These are phyloP conservation scores for Coemansia sp. DNA, from an alignment of 192 early-diverging fungal species.

Conservation along the genomic window DNA sequence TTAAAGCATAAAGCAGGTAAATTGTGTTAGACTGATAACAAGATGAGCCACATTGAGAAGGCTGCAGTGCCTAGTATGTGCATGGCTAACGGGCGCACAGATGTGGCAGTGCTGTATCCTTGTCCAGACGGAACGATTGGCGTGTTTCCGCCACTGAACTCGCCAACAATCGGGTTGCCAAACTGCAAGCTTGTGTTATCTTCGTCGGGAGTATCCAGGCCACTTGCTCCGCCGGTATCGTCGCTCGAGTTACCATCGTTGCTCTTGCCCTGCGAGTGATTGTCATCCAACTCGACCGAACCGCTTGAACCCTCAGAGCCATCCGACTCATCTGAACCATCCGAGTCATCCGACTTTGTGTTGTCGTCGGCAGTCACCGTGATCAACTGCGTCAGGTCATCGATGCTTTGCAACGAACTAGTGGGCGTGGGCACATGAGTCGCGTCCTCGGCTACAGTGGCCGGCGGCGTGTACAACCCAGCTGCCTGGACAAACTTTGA, in stretches of 20 bases:
- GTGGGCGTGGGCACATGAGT: slow-evolving; percentile 8
- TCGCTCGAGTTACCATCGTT: background rate
- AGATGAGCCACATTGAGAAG: background rate
- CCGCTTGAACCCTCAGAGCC: background rate
- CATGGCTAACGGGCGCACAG: background rate
- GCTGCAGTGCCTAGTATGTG: background rate
- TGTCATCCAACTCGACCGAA: background rate
- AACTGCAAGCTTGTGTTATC: slow-evolving; percentile 16
- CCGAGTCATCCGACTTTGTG: background rate
- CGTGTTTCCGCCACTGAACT: slow-evolving; percentile 16
- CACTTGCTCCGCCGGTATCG: slow-evolving; percentile 2
- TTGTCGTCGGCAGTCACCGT: background rate
- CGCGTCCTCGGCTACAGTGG: background rate
- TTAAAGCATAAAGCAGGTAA: no score
- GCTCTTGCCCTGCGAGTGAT: background rate
- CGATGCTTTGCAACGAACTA: no score
- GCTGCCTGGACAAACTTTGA: slow-evolving; percentile 47
- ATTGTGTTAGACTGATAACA: background rate
- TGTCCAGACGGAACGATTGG: slow-evolving; percentile 36
- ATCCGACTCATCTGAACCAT: background rate
- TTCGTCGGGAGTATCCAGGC: slow-evolving; percentile 8
- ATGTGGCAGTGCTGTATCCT: slow-evolving; percentile 29
- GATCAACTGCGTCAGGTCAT: background rate
- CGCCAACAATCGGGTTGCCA: slow-evolving; percentile 47
- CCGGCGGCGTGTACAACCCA: slow-evolving; percentile 35